Percentiles rank a stretch among this genome's conserved stretches.
Evolutionary conservation across 129 eudicot genomes (phyloP).

Genomic region (Dittrichia graveolens): DNA sequence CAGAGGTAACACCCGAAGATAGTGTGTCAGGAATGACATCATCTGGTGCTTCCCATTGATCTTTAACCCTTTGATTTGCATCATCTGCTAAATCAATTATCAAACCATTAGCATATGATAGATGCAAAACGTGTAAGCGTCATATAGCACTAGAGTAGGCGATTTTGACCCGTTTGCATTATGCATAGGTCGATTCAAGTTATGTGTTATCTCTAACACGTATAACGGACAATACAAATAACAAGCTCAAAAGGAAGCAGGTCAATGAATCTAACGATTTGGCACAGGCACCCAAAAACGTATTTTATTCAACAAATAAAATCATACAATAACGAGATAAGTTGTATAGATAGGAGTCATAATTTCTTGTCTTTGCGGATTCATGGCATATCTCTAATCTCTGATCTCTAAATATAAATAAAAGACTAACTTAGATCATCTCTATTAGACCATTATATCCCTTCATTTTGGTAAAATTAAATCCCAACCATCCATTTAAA

Average conservation of each 20-base stretch:
- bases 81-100: conserved; percentile 39
- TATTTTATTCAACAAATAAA: too few relatives aligned
- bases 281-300: conserved; percentile 2
- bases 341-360: too few relatives aligned
- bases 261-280: not conserved
- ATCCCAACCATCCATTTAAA: too few relatives aligned
- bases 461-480: too few relatives aligned
- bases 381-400: too few relatives aligned
- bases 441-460: too few relatives aligned
- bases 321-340: not conserved
- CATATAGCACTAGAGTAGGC: not conserved
- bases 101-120: conserved; percentile 9
- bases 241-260: not conserved
- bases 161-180: not conserved
- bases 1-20: conserved; percentile 44
- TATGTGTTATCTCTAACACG: conserved; percentile 6
- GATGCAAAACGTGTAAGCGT: not conserved
- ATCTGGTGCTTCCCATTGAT: conserved; percentile 40
- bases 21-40: conserved; percentile 24
- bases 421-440: too few relatives aligned
- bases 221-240: not conserved
- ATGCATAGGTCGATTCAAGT: not conserved
- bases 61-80: conserved; percentile 30
- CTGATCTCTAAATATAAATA: too few relatives aligned
- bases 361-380: too few relatives aligned